phyloP scores from a whole-genome alignment of 805 yeast species.

The Kazachstania viticola region DNA sequence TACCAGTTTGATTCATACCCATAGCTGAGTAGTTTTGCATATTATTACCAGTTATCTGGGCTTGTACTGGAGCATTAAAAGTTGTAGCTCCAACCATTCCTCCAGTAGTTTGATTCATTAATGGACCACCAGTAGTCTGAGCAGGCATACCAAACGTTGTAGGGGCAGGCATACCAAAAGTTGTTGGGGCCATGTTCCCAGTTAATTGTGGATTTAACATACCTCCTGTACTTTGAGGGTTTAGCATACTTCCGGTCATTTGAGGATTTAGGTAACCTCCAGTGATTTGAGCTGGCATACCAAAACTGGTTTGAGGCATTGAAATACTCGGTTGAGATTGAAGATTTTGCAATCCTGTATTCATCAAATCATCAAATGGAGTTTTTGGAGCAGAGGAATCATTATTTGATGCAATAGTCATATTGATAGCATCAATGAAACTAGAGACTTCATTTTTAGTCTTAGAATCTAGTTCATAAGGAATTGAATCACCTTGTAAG shows the following conservation, averaged over 20 bases:
- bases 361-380: conserved; percentile 31
- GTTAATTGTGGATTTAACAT: conserved; percentile 30
- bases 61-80: conserved; percentile 28
- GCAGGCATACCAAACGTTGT: conserved; percentile 24
- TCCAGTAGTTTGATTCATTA: background rate
- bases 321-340: conserved; percentile 32
- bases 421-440: conserved; percentile 80
- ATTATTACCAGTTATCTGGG: conserved; percentile 21
- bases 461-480: conserved; percentile 56
- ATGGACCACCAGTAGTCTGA: conserved; percentile 29
- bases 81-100: conserved; percentile 24
- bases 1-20: conserved; percentile 30
- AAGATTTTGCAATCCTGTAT: conserved; percentile 13
- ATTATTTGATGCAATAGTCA: conserved; percentile 50
- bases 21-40: too few species aligned
- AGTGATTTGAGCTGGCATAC: conserved; percentile 12
- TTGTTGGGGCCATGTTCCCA: conserved; percentile 28
- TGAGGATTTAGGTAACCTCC: conserved; percentile 33
- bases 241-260: conserved; percentile 38
- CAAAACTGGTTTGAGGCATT: conserved; percentile 29
- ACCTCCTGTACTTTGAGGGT: conserved; percentile 19
- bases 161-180: conserved; percentile 20
- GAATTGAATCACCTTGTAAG: conserved; percentile 68
- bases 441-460: conserved; percentile 77
- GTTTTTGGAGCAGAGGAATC: conserved; percentile 19